Conservation (phyloP, 768 basidiomycete species). For the Tephrocybe sp. region DNA sequence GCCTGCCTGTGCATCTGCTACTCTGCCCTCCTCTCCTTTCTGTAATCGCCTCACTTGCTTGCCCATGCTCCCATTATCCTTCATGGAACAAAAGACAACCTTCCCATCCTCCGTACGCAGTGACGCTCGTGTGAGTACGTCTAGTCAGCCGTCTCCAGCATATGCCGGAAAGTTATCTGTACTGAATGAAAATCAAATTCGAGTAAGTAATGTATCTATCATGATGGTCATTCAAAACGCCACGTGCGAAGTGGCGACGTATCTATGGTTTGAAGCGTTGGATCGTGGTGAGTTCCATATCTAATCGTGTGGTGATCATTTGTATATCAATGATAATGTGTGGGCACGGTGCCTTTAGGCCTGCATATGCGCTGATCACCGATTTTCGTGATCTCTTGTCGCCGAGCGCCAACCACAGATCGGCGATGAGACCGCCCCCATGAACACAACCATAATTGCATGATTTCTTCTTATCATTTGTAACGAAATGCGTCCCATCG, state of each 20-base stretch:
- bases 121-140: too few species aligned
- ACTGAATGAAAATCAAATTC: too few species aligned
- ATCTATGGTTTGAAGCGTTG: background rate
- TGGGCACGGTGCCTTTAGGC: background rate
- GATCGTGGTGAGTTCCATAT: background rate
- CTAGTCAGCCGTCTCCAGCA: too few species aligned
- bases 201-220: too few species aligned
- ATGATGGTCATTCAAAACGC: too few species aligned
- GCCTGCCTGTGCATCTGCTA: too few species aligned
- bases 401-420: background rate
- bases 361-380: background rate
- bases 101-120: too few species aligned
- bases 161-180: too few species aligned
- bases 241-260: background rate
- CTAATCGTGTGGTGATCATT: background rate
- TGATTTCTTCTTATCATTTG: background rate
- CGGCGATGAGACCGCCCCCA: background rate
- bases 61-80: too few species aligned
- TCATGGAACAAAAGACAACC: too few species aligned
- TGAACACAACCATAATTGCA: constrained; percentile 1
- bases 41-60: too few species aligned
- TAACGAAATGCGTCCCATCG: background rate
- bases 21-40: too few species aligned
- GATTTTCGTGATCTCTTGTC: constrained; percentile 1
- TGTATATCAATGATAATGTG: background rate